These are phyloP conservation scores for Ascochyta clinopodiicola DNA, from an alignment of 2,329 filamentous ascomycete species.

Conservation along the genomic window DNA sequence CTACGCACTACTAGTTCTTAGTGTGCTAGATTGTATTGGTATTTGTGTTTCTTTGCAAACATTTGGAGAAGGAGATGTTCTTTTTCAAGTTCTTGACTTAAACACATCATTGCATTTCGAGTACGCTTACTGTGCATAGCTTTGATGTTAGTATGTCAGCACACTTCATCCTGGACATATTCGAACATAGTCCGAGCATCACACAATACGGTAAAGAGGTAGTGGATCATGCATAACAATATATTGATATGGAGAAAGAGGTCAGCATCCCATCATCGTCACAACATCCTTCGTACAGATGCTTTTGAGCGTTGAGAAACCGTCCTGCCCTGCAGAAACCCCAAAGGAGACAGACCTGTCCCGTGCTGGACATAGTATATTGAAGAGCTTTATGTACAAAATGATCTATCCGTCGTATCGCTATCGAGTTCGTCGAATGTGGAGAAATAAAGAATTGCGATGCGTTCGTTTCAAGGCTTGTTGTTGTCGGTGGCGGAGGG, in stretches of 20 bases:
- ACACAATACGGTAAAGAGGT: not conserved
- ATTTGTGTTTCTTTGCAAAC: too few relatives aligned
- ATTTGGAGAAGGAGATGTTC: too few relatives aligned
- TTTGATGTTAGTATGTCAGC: too few relatives aligned
- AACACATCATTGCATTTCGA: too few relatives aligned
- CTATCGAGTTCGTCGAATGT: not conserved
- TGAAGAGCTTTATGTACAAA: conserved; percentile 8
- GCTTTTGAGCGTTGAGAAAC: not conserved
- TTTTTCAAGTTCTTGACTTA: too few relatives aligned
- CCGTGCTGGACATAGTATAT: not conserved
- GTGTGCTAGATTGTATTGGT: too few relatives aligned
- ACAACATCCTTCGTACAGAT: conserved; percentile 5
- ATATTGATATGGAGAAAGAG: conserved; percentile 11
- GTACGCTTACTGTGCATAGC: too few relatives aligned
- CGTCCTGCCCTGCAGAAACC: conserved; percentile 5
- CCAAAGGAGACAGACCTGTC: conserved; percentile 1
- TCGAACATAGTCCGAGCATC: too few relatives aligned
- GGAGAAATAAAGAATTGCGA: conserved; percentile 5
- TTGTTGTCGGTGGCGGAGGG: not conserved
- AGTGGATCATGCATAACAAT: conserved; percentile 1
- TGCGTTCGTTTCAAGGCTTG: conserved; percentile 5
- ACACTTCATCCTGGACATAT: too few relatives aligned
- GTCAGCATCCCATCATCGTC: conserved; percentile 1
- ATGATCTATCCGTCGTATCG: not conserved
- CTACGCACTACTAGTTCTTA: not conserved